Evolutionary conservation across 2,329 filamentous ascomycete species (phyloP).

Genomic region (Fonsecaea nubica): DNA sequence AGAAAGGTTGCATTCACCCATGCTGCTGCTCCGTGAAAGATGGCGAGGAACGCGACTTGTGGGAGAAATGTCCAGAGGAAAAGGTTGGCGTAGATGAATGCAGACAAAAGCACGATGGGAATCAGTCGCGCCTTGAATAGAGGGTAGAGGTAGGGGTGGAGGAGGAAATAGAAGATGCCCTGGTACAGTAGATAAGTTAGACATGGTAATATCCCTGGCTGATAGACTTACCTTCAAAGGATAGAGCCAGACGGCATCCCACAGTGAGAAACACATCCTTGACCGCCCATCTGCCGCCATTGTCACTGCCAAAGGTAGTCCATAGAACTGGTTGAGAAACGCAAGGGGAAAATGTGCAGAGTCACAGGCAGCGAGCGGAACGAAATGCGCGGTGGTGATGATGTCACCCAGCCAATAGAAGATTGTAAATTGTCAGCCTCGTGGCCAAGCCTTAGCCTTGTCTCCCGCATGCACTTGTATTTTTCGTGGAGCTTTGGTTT

Average conservation of each 20-base stretch:
- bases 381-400: not conserved
- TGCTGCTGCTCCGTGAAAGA: conserved; percentile 87
- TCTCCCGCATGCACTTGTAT: not conserved
- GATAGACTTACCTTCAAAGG: conserved; percentile 52
- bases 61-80: conserved; percentile 90
- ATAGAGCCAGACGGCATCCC: conserved; percentile 54
- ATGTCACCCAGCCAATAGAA: conserved; percentile 9
- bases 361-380: conserved; percentile 1
- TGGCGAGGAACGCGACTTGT: conserved; percentile 83
- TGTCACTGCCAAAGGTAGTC: not conserved
- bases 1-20: conserved; percentile 88
- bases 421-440: not conserved
- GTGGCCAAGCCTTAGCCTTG: conserved; percentile 18
- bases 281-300: not conserved
- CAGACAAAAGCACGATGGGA: conserved; percentile 79
- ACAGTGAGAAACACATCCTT: conserved; percentile 22
- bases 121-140: conserved; percentile 78
- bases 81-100: conserved; percentile 81
- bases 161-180: conserved; percentile 82
- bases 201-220: not conserved
- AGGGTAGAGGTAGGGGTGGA: conserved; percentile 80
- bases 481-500: conserved; percentile 2
- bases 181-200: conserved; percentile 42
- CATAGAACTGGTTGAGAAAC: not conserved
- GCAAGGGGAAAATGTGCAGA: not conserved